Conservation (phyloP, 2,329 filamentous ascomycete species). For the Zymoseptoria brevis region DNA sequence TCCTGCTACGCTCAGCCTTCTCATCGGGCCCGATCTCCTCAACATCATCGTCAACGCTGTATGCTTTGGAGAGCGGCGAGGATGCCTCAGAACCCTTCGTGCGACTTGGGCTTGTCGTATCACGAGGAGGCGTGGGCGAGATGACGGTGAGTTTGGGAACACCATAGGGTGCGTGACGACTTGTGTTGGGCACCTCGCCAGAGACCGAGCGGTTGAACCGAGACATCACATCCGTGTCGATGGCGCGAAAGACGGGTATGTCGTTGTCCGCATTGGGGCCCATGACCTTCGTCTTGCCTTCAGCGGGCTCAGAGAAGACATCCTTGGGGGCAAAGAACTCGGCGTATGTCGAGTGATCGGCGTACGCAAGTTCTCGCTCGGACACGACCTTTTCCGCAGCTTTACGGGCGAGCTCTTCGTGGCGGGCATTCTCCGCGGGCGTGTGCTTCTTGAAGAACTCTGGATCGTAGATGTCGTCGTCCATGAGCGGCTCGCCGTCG, state of each 20-base stretch:
- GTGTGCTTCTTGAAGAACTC: constrained; percentile 37
- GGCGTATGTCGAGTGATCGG: constrained; percentile 25
- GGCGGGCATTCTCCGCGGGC: constrained; percentile 17
- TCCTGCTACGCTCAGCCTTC: constrained; percentile 20
- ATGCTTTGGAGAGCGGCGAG: constrained; percentile 24
- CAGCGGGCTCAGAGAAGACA: constrained; percentile 34
- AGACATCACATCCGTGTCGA: constrained; percentile 23
- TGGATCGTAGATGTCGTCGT: constrained; percentile 41
- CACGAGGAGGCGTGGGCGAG: constrained; percentile 49
- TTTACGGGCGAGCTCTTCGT: constrained; percentile 22
- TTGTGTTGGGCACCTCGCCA: constrained; percentile 6
- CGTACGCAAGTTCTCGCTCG: constrained; percentile 37
- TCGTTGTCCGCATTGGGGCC: constrained; percentile 39
- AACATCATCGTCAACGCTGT: constrained; percentile 11
- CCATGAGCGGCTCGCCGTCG: constrained; percentile 32
- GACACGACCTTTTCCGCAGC: constrained; percentile 33
- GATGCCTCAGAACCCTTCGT: constrained; percentile 26
- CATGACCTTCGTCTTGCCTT: constrained; percentile 31
- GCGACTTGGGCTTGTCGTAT: constrained; percentile 30
- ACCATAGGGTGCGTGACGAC: constrained; percentile 22
- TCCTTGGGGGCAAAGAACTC: constrained; percentile 43
- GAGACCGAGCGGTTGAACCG: constrained; percentile 11
- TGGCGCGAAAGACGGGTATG: constrained; percentile 36
- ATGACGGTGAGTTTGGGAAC: constrained; percentile 51
- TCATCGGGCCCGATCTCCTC: constrained; percentile 6